Evolutionary conservation across 176 grass and related monocot species (phyloP), one percentile per base, ranked within the genome.

Genomic region (Ananas comosus): DNA sequence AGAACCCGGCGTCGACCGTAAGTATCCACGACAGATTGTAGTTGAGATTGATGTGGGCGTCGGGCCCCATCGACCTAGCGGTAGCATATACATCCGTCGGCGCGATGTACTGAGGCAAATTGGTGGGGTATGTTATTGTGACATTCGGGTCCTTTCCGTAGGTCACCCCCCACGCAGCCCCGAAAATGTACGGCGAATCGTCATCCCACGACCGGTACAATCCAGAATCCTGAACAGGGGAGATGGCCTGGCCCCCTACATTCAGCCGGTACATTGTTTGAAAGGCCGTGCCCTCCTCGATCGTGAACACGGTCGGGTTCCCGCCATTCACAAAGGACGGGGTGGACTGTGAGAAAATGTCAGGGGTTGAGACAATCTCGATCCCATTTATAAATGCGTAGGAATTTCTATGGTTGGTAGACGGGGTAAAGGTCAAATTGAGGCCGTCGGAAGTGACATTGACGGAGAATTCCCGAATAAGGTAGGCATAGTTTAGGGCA

Each of bases 1-100:
- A 48, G 33, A 86, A 88, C 4, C 78, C 85, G 0, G 82, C 85
- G 73, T 96, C 92, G 27, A 91, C 27, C 0, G 51, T 51, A 21
- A 96, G 80, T 65, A 76, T 78, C 92, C 92, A 96, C 48, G 92
- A 88, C n/a, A 96, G 92, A 51, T 96, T 96, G 70, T 86, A 88
- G 23, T 88, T 88, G 65, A 88, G 61, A 53, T 91, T 88, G 69
- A 88, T 13, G 42, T 66, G 50, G 63, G 82, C 12, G 27, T 67
- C 64, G n/a, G 69, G 69, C 17, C 91, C 91, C 91, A 96, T 96
- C 42, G 91, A 96, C 24, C 91, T 56, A 51, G 88, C 91, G 12
- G 91, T 75, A 9, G 6, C 47, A 4, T 96, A 96, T 13, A 96
- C 88, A 58, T 29, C 23, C 54, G 10, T 14, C 0, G 91, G 91